These are phyloP conservation scores for Schoenoplectus tabernaemontani DNA, from an alignment of 202 grass and related monocot genomes.

Conservation along the genomic window DNA sequence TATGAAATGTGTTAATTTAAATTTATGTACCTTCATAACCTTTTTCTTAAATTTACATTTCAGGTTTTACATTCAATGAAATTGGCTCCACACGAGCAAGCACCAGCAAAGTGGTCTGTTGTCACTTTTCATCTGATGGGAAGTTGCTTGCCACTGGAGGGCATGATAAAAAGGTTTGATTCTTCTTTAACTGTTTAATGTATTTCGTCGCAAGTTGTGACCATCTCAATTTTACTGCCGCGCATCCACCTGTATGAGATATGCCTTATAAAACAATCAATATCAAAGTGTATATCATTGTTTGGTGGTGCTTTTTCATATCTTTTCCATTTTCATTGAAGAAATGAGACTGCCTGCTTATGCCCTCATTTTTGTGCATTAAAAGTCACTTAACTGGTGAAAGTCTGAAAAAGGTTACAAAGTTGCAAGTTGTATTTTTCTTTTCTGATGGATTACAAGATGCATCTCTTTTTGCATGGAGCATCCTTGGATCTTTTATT, in stretches of 20 bases:
- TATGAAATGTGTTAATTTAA: not conserved
- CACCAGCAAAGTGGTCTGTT: constrained; percentile 72
- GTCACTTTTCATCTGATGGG: constrained; percentile 87
- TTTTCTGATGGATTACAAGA: not conserved
- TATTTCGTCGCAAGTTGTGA: constrained; percentile 7
- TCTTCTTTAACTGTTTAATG: not conserved
- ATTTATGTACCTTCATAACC: not conserved
- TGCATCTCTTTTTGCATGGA: not conserved
- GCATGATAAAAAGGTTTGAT: constrained; percentile 91
- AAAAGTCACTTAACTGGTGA: not conserved
- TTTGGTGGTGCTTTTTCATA: too few relatives aligned
- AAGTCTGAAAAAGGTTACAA: not conserved
- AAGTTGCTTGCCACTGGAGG: constrained; percentile 96
- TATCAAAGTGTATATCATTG: too few relatives aligned
- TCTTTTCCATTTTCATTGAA: too few relatives aligned
- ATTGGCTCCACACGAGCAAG: constrained; percentile 51
- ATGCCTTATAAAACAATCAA: not conserved
- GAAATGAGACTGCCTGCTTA: not conserved
- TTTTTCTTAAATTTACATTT: constrained; percentile 15
- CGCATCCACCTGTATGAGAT: not conserved
- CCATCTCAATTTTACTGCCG: too few relatives aligned
- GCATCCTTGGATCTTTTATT: not conserved
- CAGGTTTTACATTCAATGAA: constrained; percentile 82
- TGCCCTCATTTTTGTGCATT: not conserved
- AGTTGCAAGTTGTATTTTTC: not conserved